A percentile compares a stretch with the other conserved stretches of the same genome.
These are phyloP conservation scores for Ophiostoma triangulosporum DNA, from an alignment of 2,329 filamentous ascomycete species.

Conservation along the genomic window DNA sequence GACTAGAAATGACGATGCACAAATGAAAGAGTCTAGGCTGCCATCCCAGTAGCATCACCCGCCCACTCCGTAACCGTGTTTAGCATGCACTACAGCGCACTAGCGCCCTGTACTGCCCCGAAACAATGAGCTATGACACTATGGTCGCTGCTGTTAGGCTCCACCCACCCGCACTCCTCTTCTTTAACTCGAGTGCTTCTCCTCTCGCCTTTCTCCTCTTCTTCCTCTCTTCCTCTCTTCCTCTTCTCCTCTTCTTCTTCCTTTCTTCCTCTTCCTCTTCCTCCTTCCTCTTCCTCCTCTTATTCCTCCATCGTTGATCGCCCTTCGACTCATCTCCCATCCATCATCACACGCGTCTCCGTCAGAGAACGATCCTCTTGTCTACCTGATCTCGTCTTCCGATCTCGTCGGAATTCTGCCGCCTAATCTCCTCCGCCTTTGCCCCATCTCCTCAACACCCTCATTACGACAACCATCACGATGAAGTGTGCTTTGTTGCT, in stretches of 20 bases:
- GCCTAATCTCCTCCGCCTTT: neutral
- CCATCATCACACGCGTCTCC: neutral
- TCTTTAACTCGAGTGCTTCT: neutral
- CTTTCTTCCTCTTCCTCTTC: neutral
- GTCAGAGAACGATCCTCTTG: neutral
- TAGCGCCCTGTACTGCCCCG: neutral
- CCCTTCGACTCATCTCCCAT: neutral
- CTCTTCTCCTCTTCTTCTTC: neutral
- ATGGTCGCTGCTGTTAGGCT: neutral
- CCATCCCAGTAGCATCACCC: too few species aligned
- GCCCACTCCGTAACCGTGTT: neutral
- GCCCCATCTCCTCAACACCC: neutral
- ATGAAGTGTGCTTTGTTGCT: conserved; percentile 83
- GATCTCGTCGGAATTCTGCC: neutral
- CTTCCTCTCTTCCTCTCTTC: neutral
- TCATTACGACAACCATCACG: conserved; percentile 23
- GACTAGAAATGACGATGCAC: neutral
- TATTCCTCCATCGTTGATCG: neutral
- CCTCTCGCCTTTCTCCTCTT: neutral
- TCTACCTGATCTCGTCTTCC: neutral
- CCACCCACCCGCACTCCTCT: conserved; percentile 6
- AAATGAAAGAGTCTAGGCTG: neutral
- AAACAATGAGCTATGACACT: neutral
- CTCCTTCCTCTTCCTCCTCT: neutral
- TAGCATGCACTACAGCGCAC: neutral